Evolutionary conservation across 441 rosid genomes (phyloP).

Genomic region (Gossypium trilobum): DNA sequence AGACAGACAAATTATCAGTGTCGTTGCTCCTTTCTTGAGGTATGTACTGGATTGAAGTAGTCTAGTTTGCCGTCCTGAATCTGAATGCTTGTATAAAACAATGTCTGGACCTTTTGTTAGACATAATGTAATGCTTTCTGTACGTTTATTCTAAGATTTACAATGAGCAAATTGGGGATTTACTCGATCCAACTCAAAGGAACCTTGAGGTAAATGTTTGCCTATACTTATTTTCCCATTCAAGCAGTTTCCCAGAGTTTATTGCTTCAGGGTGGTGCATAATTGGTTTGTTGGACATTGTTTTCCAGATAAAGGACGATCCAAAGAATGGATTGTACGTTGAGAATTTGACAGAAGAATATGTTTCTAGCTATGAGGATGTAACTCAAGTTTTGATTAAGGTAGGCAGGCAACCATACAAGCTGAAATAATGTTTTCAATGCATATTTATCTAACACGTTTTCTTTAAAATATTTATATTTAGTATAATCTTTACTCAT

Average conservation of each 20-base stretch:
- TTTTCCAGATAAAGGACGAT: constrained; percentile 68
- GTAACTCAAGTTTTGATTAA: constrained; percentile 70
- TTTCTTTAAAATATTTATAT: background rate
- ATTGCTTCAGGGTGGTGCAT: background rate
- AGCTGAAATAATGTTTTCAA: background rate
- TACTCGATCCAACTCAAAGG: constrained; percentile 78
- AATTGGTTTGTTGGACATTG: constrained; percentile 12
- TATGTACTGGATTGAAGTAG: constrained; percentile 18
- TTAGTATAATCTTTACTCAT: background rate
- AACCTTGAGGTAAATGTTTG: constrained; percentile 60
- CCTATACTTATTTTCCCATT: background rate
- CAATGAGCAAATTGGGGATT: constrained; percentile 77
- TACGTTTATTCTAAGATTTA: constrained; percentile 42
- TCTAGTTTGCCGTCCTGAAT: background rate
- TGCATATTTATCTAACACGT: background rate
- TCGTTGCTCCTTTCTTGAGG: constrained; percentile 96
- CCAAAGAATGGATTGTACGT: constrained; percentile 63
- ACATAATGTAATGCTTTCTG: background rate
- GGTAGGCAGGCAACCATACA: constrained; percentile 32
- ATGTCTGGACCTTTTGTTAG: background rate
- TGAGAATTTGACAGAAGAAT: constrained; percentile 75
- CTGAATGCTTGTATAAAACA: background rate
- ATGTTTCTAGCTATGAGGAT: constrained; percentile 72
- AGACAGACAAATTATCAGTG: constrained; percentile 76
- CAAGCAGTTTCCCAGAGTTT: constrained; percentile 3